Conservation (phyloP, 441 rosid species). For the Dalechampia spathulata region DNA sequence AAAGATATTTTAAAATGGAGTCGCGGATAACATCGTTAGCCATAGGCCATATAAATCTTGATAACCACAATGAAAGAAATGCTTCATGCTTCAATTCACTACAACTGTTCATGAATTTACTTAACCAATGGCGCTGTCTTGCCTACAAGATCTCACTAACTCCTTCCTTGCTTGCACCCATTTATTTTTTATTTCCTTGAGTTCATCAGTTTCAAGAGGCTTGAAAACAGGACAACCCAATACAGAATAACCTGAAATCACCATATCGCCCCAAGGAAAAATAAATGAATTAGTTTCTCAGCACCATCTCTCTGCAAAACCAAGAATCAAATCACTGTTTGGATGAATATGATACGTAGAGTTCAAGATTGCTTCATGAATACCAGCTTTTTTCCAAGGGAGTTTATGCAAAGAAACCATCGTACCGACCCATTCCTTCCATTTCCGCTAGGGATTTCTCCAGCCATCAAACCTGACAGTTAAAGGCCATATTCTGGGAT, state of each 20-base stretch:
- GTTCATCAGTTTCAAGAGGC: conserved; percentile 17
- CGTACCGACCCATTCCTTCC: conserved; percentile 35
- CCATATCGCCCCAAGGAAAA: conserved; percentile 49
- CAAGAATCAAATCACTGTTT: conserved; percentile 29
- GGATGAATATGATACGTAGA: conserved; percentile 21
- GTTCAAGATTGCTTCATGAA: conserved; percentile 29
- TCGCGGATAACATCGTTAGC: background rate
- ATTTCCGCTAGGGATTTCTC: conserved; percentile 4
- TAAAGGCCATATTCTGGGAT: conserved; percentile 5
- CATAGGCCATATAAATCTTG: conserved; percentile 29
- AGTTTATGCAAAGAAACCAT: conserved; percentile 25
- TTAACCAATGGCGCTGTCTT: background rate
- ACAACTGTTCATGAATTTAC: conserved; percentile 16
- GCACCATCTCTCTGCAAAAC: conserved; percentile 38
- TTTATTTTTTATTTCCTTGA: conserved; percentile 13
- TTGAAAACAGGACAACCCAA: conserved; percentile 25
- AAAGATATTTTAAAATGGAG: no score
- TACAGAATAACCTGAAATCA: conserved; percentile 28
- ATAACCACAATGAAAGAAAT: conserved; percentile 19
- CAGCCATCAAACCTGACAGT: conserved; percentile 22
- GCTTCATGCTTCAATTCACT: conserved; percentile 20
- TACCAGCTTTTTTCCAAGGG: conserved; percentile 36
- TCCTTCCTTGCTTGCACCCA: background rate
- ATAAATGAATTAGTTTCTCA: conserved; percentile 33
- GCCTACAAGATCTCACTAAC: background rate